phyloP scores from a whole-genome alignment of 1,139 yeast genomes.

The Eremothecium gossypii region DNA sequence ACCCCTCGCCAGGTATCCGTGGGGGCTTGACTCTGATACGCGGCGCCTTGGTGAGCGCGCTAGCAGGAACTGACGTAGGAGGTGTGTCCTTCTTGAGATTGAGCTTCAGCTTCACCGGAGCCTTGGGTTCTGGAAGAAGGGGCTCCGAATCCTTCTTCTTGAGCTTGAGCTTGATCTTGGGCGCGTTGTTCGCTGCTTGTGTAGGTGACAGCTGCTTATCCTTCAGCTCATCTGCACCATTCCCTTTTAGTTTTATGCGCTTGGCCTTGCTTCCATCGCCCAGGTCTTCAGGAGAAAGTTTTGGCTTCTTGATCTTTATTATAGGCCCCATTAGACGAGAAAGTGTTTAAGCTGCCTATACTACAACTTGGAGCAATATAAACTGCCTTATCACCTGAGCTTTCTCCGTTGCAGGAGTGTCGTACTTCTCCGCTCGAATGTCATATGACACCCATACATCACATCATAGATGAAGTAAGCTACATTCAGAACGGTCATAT shows the following conservation, averaged over 20 bases:
- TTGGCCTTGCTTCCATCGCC: constrained; percentile 15
- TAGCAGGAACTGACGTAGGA: constrained; percentile 11
- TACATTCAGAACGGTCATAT: too few species aligned
- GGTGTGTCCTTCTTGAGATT: constrained; percentile 21
- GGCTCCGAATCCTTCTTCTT: constrained; percentile 18
- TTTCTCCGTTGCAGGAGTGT: too few species aligned
- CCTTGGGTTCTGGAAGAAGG: neutral
- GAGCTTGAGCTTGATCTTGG: constrained; percentile 30
- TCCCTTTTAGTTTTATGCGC: constrained; percentile 22
- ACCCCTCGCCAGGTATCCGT: constrained; percentile 86
- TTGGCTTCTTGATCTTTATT: constrained; percentile 28
- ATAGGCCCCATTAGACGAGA: constrained; percentile 14
- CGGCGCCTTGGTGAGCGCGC: constrained; percentile 35
- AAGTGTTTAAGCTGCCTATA: neutral
- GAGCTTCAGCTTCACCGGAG: constrained; percentile 23
- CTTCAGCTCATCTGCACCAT: constrained; percentile 4
- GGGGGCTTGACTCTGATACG: constrained; percentile 74
- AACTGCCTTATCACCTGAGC: too few species aligned
- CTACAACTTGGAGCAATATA: too few species aligned
- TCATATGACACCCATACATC: too few species aligned
- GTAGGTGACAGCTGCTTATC: constrained; percentile 5
- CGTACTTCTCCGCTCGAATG: too few species aligned
- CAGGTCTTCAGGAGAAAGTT: constrained; percentile 8
- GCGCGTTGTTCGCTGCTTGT: constrained; percentile 12
- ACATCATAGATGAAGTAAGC: too few species aligned